Percentiles rank a stretch among this genome's conserved stretches.
phyloP scores from a whole-genome alignment of 257 asterid genomes.

The Salvia hispanica region DNA sequence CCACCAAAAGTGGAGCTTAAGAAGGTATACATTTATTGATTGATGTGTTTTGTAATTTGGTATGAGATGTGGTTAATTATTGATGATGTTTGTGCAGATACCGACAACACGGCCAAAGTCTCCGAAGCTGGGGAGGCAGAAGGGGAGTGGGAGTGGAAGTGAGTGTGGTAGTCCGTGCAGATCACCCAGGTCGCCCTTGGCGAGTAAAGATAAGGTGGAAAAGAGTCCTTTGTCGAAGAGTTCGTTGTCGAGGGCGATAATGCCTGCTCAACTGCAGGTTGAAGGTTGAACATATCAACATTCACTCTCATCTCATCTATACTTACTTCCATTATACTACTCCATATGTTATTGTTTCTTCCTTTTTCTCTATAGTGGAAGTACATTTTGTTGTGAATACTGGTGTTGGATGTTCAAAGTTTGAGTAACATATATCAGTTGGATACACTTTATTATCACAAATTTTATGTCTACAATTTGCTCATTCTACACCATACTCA shows the following conservation, averaged over 20 bases:
- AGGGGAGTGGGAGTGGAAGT: conserved; percentile 38
- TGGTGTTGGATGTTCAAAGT: conserved; percentile 33
- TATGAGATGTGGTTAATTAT: too few relatives aligned
- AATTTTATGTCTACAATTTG: too few relatives aligned
- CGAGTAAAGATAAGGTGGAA: background rate
- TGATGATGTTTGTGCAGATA: conserved; percentile 39
- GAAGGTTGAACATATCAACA: conserved; percentile 41
- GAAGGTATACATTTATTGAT: conserved; percentile 48
- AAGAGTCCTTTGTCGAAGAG: conserved; percentile 10
- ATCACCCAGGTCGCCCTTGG: conserved; percentile 40
- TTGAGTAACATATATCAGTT: conserved; percentile 24
- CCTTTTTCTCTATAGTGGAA: background rate
- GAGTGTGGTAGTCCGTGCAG: conserved; percentile 25
- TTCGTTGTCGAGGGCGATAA: conserved; percentile 42
- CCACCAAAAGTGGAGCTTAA: conserved; percentile 74
- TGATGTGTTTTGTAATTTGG: too few relatives aligned
- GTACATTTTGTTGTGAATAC: conserved; percentile 36
- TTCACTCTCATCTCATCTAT: too few relatives aligned
- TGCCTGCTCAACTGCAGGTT: conserved; percentile 44
- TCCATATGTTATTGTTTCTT: too few relatives aligned
- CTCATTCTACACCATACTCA: too few relatives aligned
- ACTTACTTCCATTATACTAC: too few relatives aligned
- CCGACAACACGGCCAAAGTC: conserved; percentile 80
- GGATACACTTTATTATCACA: background rate
- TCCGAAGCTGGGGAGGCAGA: conserved; percentile 82